Evolutionary conservation across 495 filamentous ascomycete species (phyloP), one percentile per base, ranked within the genome.

Genomic region (Talaromyces borbonicus): DNA sequence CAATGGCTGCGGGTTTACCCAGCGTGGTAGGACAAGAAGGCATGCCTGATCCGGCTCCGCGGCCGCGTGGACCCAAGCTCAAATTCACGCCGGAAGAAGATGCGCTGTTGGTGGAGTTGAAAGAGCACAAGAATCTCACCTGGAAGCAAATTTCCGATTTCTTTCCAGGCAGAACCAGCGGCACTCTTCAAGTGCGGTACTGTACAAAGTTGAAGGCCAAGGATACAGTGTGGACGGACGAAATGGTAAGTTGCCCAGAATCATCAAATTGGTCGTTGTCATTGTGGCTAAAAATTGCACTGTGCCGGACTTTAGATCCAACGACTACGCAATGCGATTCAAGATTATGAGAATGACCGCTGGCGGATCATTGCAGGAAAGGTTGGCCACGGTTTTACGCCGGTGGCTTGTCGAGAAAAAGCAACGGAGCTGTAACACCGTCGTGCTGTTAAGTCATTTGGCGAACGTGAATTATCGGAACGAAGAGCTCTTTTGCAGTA

Each of bases 141-240:
- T 95, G 89, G 89, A 93, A 92, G 58, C 88, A 95, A 71, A 94
- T 95, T 52, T 84, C 85, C 45, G 87, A 93, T 55, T 94, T 90
- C 65, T 94, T 95, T 54, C 89, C 89, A 6, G 89, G 88, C 8
- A 71, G 89, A 39, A 87, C 85, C 32, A 88, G 83, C 24, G 87
- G 87, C 30, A 94, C 89, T 26, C 66, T 95, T 45, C 89, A 95
- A 58, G 89, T 95, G 49, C 80, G 88, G 9, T 95, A 95, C 60
- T 95, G 89, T 57, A 94, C 87, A 22, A 94, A 92, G 62, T 67
- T 94, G 49, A 94, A 92, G 63, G 85, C 85, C 7, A 93, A 93
- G 68, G 86, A 81, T 36, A 89, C 85, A n/a, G 75, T 80, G 50
- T 95, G 89, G 89, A 90, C 83, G 46, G 85, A 90, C 48, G 87